Evolutionary conservation across 495 filamentous ascomycete genomes (phyloP), one percentile per base, ranked within the genome.

Genomic region (Aspergillus heteromorphus): DNA sequence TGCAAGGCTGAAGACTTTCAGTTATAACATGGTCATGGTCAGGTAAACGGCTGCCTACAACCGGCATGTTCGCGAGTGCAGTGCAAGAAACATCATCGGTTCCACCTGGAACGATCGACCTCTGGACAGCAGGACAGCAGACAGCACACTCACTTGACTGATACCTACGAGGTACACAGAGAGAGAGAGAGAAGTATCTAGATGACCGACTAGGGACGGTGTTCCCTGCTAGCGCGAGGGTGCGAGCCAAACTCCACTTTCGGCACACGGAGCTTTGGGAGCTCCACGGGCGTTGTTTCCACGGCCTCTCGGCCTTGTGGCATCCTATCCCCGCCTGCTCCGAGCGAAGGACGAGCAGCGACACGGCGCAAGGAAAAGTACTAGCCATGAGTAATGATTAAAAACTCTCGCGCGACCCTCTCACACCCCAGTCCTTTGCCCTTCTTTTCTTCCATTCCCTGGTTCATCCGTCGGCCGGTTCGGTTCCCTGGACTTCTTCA

Each of bases 251-350:
- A 27, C 45, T 50, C 51, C 54, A 59, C 54, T 57, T 58, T 59
- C 56, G 59, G 55, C 58, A 47, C 48, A 49, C 60, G 55, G 59
- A 56, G 55, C 59, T 57, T 56, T 58, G 49, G 56, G 40, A 53
- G 52, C 49, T 58, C 40, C 27, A 13, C 29, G 16, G 17, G 20
- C 25, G 19, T 62, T 64, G 54, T 64, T 68, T 62, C 67, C 70
- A 73, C 70, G 70, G 59, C 67, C 65, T 49, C 42, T 56, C 62
- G 61, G 63, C 55, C 19, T 53, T 49, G 49, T 40, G 48, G 29
- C 49, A 48, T 40, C 42, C 60, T 71, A 73, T 68, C 62, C 66
- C 70, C 70, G 66, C 60, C 61, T 36, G 50, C 47, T 65, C 65
- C 65, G 57, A 64, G 60, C 59, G 51, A 59, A 62, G 60, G 54